Evolutionary conservation across 768 basidiomycete genomes (phyloP), one percentile per base, ranked within the genome.

Genomic region (Pholiota conissans): DNA sequence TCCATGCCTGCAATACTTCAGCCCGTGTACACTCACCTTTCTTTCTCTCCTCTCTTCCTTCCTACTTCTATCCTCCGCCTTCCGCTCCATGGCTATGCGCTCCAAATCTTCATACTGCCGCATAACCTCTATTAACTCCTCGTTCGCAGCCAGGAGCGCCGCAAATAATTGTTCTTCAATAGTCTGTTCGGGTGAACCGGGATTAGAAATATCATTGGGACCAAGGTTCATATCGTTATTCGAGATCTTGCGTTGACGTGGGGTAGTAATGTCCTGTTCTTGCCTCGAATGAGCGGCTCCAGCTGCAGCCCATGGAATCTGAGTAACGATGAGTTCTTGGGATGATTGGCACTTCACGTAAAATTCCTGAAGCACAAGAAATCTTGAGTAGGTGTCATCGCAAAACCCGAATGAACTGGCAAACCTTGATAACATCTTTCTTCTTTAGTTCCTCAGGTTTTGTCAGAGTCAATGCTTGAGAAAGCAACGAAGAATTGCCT

Each of bases 241-340:
- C 16, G 59, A 64, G 52, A 59, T 64, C 50, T 58, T 68, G 55
- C 57, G 61, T 56, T 67, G 63, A 49, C 69, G 64, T 13, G 60
- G 67, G 40, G 60, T 63, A 48, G 59, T 63, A 18, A 66, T 65
- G 35, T 73, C 67, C 49, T 67, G 69, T 10, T 67, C 60, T 61
- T 66, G 63, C 30, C 90, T 79, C 7, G 89, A 89, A 46, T 84
- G 84, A 63, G 90, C 88, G 1, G 93, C 93, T 13, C 87, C 83
- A 1, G 92, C 86, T 20, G 86, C 82, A 3, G 95, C 95, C 94
- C 95, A 96, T 6, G 90, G 86, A 64, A 97, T 94, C 71, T 95
- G 94, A 10, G 89, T 86, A 61, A 79, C 87, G 26, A 96, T 84
- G 10, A 95, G 80, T 59, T 94, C 93, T 70, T 93, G 92, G 2